phyloP scores from a whole-genome alignment of 2,329 filamentous ascomycete genomes.

The Thielaviopsis cerberus region DNA sequence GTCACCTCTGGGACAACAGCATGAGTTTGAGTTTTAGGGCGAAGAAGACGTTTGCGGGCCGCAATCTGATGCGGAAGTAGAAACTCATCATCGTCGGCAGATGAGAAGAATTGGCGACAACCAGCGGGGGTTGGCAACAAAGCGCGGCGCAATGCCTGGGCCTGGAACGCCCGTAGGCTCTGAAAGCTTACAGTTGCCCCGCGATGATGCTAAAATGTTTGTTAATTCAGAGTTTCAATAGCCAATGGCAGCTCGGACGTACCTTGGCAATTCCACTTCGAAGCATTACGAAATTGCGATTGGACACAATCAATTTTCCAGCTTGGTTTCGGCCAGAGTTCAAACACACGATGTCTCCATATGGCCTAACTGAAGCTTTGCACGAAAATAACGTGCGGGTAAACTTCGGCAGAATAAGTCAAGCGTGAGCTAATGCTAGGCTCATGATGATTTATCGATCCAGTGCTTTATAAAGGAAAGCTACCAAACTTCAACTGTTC shows the following conservation, averaged over 20 bases:
- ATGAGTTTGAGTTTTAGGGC: not conserved
- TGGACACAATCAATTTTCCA: not conserved
- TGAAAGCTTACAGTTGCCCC: constrained; percentile 9
- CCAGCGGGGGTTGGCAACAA: not conserved
- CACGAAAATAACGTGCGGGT: not conserved
- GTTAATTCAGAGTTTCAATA: not conserved
- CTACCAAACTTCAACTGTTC: no score
- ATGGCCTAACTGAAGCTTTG: not conserved
- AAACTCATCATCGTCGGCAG: not conserved
- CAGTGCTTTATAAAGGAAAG: not conserved
- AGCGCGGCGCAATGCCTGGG: not conserved
- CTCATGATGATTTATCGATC: not conserved
- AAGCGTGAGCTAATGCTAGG: not conserved
- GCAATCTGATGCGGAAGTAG: constrained; percentile 5
- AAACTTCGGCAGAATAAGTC: not conserved
- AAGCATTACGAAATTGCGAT: constrained; percentile 4
- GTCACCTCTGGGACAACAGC: not conserved
- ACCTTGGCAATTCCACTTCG: constrained; percentile 9
- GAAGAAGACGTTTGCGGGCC: constrained; percentile 1
- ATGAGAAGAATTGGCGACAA: constrained; percentile 1
- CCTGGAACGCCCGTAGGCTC: constrained; percentile 5
- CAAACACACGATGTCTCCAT: not conserved
- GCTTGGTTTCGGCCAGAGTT: not conserved
- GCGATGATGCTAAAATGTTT: constrained; percentile 9
- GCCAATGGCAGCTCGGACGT: not conserved